Evolutionary conservation across 2,329 filamentous ascomycete species (phyloP).

Genomic region (Sclerotinia borealis): DNA sequence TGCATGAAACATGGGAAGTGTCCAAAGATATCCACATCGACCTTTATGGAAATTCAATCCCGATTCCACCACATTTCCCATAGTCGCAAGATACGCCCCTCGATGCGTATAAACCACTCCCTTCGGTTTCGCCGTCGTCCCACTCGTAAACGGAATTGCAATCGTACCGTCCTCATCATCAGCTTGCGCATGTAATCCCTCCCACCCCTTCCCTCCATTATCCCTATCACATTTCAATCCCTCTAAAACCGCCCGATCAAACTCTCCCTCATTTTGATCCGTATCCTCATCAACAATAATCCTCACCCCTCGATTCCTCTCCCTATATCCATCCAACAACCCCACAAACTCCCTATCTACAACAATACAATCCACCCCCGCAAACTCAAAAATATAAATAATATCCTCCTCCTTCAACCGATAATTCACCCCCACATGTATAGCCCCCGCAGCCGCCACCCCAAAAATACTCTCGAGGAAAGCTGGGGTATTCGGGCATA

Average conservation of each 20-base stretch:
- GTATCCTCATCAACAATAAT: slow-evolving; percentile 79
- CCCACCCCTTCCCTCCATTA: slow-evolving; percentile 68
- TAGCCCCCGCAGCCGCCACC: slow-evolving; percentile 71
- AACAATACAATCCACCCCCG: slow-evolving; percentile 80
- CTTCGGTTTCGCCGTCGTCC: slow-evolving; percentile 86
- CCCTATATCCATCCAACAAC: slow-evolving; percentile 62
- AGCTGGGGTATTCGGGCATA: slow-evolving; percentile 88
- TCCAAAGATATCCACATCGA: slow-evolving; percentile 83
- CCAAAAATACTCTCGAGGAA: slow-evolving; percentile 90
- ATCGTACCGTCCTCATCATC: slow-evolving; percentile 77
- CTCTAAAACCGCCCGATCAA: slow-evolving; percentile 76
- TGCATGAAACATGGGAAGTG: slow-evolving; percentile 77
- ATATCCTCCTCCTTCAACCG: slow-evolving; percentile 79
- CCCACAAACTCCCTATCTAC: slow-evolving; percentile 74
- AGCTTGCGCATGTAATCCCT: slow-evolving; percentile 59
- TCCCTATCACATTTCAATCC: slow-evolving; percentile 66
- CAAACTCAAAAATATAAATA: slow-evolving; percentile 81
- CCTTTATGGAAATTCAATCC: slow-evolving; percentile 67
- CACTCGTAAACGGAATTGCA: slow-evolving; percentile 88
- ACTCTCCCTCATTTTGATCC: slow-evolving; percentile 70
- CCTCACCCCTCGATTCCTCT: slow-evolving; percentile 55
- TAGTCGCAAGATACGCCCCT: slow-evolving; percentile 74
- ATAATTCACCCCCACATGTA: slow-evolving; percentile 71
- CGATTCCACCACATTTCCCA: slow-evolving; percentile 85
- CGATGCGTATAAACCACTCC: slow-evolving; percentile 90